Evolutionary conservation across 306 rosid species (phyloP).

Genomic region (Echinosophora koreensis): DNA sequence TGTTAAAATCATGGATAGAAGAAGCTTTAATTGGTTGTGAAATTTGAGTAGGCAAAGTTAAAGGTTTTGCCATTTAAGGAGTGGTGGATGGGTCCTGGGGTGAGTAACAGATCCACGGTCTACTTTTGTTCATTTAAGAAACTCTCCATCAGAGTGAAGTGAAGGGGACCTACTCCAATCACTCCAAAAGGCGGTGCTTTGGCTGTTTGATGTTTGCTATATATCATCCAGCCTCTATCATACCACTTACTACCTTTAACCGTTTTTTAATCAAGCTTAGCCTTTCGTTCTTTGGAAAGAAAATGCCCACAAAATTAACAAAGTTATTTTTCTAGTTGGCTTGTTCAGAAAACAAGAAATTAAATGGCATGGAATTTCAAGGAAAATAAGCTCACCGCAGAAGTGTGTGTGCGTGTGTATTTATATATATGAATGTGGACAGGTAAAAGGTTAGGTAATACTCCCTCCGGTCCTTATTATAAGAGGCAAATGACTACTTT

Average conservation of each 20-base stretch:
- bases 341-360: constrained; percentile 28
- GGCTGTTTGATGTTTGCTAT: constrained; percentile 20
- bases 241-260: constrained; percentile 26
- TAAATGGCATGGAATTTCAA: constrained; percentile 1
- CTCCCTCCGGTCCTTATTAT: no score
- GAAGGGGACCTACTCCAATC: constrained; percentile 43
- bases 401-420: background rate
- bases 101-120: constrained; percentile 26
- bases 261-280: constrained; percentile 20
- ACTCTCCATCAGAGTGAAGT: constrained; percentile 13
- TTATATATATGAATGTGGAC: no score
- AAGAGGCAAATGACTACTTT: no score
- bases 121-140: constrained; percentile 36
- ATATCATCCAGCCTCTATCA: background rate
- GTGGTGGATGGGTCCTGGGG: constrained; percentile 22
- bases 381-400: background rate
- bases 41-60: constrained; percentile 20
- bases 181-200: constrained; percentile 47
- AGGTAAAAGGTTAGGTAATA: background rate
- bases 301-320: background rate
- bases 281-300: constrained; percentile 11
- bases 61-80: constrained; percentile 14
- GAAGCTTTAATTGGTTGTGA: constrained; percentile 35
- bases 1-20: constrained; percentile 7
- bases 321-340: constrained; percentile 18